Conservation (phyloP, 352 stramenopile species). For the Vaucheria bursata region DNA sequence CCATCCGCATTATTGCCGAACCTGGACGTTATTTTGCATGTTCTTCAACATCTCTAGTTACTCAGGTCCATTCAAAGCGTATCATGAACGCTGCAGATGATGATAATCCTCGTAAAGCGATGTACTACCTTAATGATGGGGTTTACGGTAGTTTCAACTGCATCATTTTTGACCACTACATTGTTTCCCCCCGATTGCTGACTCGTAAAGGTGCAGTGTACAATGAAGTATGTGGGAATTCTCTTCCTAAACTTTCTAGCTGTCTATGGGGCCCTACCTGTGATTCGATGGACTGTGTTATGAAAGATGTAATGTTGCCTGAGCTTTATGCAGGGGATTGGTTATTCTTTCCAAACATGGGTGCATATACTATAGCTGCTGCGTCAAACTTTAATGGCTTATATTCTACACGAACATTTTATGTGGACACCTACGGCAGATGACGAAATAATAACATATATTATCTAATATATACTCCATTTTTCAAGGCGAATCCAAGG, state of each 20-base stretch:
- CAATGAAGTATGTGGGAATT: background rate
- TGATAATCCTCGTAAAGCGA: background rate
- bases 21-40: conserved; percentile 73
- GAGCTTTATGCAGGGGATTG: conserved; percentile 74
- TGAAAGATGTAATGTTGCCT: conserved; percentile 63
- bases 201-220: background rate
- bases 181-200: background rate
- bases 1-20: conserved; percentile 70
- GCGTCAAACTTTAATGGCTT: conserved; percentile 13
- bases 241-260: background rate
- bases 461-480: too few species aligned
- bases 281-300: conserved; percentile 66
- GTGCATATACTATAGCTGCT: conserved; percentile 63
- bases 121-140: conserved; percentile 80
- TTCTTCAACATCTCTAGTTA: background rate
- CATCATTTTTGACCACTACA: conserved; percentile 74
- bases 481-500: too few species aligned
- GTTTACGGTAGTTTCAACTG: conserved; percentile 84
- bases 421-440: background rate
- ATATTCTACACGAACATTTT: background rate
- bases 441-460: too few species aligned
- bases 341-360: conserved; percentile 79
- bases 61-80: background rate
- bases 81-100: background rate
- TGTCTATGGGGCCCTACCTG: conserved; percentile 66